Conservation (phyloP, 176 grass and related monocot genomes). For the Hyparrhenia diplandra region DNA sequence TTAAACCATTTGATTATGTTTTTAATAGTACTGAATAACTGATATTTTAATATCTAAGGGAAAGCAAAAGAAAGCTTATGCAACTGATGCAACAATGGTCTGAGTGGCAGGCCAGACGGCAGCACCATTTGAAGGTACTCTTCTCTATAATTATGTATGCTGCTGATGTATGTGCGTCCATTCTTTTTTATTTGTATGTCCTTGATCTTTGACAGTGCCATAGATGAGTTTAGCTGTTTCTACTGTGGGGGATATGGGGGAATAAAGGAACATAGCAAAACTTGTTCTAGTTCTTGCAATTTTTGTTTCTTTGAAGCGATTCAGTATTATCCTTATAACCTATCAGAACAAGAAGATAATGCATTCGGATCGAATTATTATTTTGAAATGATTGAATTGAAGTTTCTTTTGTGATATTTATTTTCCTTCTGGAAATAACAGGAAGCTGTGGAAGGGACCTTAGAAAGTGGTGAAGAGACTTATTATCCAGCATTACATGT, state of each 20-base stretch:
- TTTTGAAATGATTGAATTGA: not conserved
- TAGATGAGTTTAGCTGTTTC: not conserved
- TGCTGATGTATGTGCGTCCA: not conserved
- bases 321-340: not conserved
- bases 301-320: not conserved
- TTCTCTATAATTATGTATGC: not conserved
- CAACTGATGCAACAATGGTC: constrained; percentile 89
- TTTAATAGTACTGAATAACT: no score
- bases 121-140: constrained; percentile 29
- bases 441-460: constrained; percentile 32
- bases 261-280: not conserved
- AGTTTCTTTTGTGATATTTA: constrained; percentile 10
- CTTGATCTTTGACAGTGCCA: not conserved
- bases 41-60: constrained; percentile 44
- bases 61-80: constrained; percentile 83
- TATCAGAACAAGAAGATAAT: constrained; percentile 1
- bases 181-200: not conserved
- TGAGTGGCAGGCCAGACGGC: constrained; percentile 64
- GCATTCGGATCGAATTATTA: not conserved
- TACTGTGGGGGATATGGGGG: not conserved
- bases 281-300: not conserved
- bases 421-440: constrained; percentile 41
- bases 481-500: constrained; percentile 95
- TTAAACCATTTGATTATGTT: no score
- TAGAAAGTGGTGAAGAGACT: constrained; percentile 86